Evolutionary conservation across 116 monocot genomes (phyloP), one percentile per base, ranked within the genome.

Genomic region (Dioscorea cayenensis): DNA sequence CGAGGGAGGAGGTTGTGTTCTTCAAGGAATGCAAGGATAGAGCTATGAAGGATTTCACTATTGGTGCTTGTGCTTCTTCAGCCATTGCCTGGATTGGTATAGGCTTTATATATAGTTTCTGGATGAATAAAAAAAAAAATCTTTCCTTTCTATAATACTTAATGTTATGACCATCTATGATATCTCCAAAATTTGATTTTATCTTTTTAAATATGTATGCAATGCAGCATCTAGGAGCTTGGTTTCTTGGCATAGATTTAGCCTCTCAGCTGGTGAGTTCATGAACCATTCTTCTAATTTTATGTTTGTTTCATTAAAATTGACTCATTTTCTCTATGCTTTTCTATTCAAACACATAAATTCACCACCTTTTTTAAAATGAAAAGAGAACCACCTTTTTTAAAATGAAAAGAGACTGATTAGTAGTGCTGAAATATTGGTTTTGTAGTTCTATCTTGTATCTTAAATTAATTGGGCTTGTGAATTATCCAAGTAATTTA

Each of bases 221-320:
- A 0, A 51, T 69, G 69, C 69, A 69, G 69, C 52, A 13, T 69
- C 49, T 28, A 28, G 27, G 32, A 69, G 69, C 51, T 49, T 69
- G 13, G 51, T 7, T 22, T 12, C n/a, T 69, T 25, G 69, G 7
- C 51, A 69, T 12, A 50, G 51, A 55, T 52, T 69, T 21, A 69
- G 51, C 69, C 9, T 69, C 55, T 51, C 69, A 28, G 69, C 51
- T 3, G 69, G 69, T 69, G 18, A 69, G n/a, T 27, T 69, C 69
- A 21, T 4, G 0, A 23, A 7, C 23, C 6, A 18, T 25, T 25
- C 21, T 21, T 38, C 18, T 16, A 55, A 43, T 43, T 43, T 17
- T n/a, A 32, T 68, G 20, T 27, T 11, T 63, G 0, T 21, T 23
- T 63, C 6, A 4, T 20, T 63, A 22, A 5, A 23, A 23, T 43